Evolutionary conservation across 164 flowering plant genomes (phyloP).

Genomic region (Vitis riparia): DNA sequence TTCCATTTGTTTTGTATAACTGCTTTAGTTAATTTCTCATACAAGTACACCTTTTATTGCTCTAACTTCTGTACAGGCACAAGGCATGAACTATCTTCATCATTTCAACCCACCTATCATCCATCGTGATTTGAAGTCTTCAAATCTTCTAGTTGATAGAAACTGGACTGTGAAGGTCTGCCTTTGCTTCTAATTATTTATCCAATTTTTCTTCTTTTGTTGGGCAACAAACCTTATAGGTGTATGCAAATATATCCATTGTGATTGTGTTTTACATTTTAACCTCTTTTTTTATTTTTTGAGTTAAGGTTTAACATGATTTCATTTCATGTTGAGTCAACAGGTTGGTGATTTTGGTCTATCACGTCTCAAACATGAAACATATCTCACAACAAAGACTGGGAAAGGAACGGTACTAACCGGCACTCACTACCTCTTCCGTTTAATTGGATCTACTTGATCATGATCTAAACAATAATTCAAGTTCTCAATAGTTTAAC

Average conservation of each 20-base stretch:
- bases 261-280: neutral
- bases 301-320: neutral
- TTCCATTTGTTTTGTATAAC: neutral
- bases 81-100: constrained; percentile 98
- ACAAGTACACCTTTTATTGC: neutral
- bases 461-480: neutral
- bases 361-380: constrained; percentile 85
- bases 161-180: constrained; percentile 97
- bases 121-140: constrained; percentile 95
- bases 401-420: constrained; percentile 94
- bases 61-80: constrained; percentile 50
- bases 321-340: constrained; percentile 10
- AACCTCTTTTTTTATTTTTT: neutral
- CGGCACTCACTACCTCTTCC: neutral
- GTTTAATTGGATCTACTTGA: neutral
- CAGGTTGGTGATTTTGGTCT: constrained; percentile 99
- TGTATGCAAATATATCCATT: neutral
- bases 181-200: neutral
- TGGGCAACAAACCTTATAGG: neutral
- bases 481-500: neutral
- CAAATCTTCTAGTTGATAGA: constrained; percentile 91
- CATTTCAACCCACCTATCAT: constrained; percentile 88
- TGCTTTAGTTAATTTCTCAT: neutral
- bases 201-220: neutral
- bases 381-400: constrained; percentile 73